Evolutionary conservation across 306 rosid genomes (phyloP), one percentile per base, ranked within the genome.

Genomic region (Citrullus colocynthis): DNA sequence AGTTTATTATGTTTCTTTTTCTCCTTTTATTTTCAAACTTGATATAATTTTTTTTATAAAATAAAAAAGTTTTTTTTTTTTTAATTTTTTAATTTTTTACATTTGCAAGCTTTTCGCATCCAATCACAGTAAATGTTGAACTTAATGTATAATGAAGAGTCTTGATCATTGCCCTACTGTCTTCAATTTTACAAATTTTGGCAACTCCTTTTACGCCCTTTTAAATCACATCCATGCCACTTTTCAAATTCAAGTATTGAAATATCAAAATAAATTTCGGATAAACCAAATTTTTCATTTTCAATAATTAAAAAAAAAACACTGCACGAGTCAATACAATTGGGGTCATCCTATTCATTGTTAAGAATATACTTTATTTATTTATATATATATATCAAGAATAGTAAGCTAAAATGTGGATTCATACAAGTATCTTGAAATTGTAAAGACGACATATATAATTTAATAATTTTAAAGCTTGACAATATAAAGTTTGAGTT

Each of bases 171-270:
- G 18, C 11, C 1, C 0, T 28, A 60, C 13, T 60, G 36, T 28
- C 39, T 60, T 60, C 39, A 6, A 12, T 60, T 62, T 62, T 28
- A 13, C 17, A 10, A 28, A 60, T 1, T 28, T 3, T 28, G 2
- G 0, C 1, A 0, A 12, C 9, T 4, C 0, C 4, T 60, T 28
- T 13, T 11, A 14, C 0, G 4, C 3, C 4, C 4, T 16, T 62
- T 32, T 6, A 48, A 2, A 32, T 60, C 18, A 60, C 37, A 60
- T 28, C 9, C 6, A 60, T 5, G 7, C 1, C 3, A 12, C 9
- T 6, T 60, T 60, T 60, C 3, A 5, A 24, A 14, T 13, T 0
- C 28, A 32, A 44, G 18, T 32, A 15, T 1, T 60, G 15, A 60
- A 14, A 5, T 24, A 20, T 57, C 21, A 57, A 21, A 2, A 57